A percentile compares a stretch with the other conserved stretches of the same genome.
Evolutionary conservation across 164 flowering plant species (phyloP).

Genomic region (Stephania cephalantha): DNA sequence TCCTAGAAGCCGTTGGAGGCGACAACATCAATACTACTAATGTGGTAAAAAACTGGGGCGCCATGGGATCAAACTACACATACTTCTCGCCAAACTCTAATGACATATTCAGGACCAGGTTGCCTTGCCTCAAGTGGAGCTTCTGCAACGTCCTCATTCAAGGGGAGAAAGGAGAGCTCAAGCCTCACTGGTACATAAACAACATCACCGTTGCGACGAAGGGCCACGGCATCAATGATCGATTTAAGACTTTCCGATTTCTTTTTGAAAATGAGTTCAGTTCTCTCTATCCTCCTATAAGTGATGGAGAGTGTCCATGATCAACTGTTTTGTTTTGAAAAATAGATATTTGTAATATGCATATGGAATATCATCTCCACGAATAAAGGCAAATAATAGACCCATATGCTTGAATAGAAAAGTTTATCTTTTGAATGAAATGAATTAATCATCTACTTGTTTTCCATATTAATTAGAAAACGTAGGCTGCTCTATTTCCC

Average conservation of each 20-base stretch:
- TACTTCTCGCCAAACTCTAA: conserved; percentile 12
- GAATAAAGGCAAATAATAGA: no score
- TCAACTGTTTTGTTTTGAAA: not conserved
- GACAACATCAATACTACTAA: conserved; percentile 4
- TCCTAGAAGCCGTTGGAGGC: conserved; percentile 4
- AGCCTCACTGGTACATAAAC: conserved; percentile 14
- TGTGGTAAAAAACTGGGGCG: conserved; percentile 12
- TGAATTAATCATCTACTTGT: no score
- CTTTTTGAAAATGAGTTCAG: not conserved
- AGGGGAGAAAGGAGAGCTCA: conserved; percentile 11
- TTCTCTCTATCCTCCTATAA: not conserved
- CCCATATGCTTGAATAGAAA: no score
- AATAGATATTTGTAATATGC: no score
- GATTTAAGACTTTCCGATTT: conserved; percentile 5
- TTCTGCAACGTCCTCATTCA: conserved; percentile 5
- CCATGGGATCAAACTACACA: conserved; percentile 5
- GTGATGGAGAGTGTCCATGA: conserved; percentile 13
- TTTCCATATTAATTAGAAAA: no score
- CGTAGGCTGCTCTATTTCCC: no score
- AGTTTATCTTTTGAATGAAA: no score
- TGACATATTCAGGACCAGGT: conserved; percentile 6
- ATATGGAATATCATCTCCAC: no score
- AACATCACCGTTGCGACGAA: conserved; percentile 12
- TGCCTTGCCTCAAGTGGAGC: not conserved
- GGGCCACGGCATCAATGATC: conserved; percentile 5